These are phyloP conservation scores for Viridothelium virens DNA, from an alignment of 495 filamentous ascomycete genomes.

Conservation along the genomic window DNA sequence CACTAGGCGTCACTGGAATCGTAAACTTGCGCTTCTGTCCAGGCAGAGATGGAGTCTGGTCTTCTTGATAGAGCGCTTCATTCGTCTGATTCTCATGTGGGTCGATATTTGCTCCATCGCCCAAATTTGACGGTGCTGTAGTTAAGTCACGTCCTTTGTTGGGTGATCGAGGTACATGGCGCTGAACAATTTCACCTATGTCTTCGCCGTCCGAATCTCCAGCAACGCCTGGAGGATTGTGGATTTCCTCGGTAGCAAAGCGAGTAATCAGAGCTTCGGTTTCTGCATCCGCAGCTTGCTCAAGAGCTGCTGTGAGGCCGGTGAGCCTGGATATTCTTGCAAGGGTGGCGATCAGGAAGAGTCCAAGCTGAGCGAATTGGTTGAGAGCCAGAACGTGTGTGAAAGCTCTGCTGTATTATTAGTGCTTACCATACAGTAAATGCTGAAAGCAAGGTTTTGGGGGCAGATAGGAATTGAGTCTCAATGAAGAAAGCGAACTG, in stretches of 20 bases:
- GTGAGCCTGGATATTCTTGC: constrained; percentile 16
- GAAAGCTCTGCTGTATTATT: not conserved
- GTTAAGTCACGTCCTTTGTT: constrained; percentile 8
- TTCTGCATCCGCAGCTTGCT: constrained; percentile 20
- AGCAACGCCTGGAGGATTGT: not conserved
- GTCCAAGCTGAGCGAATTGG: constrained; percentile 24
- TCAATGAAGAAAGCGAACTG: not conserved
- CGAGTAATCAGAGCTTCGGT: constrained; percentile 13
- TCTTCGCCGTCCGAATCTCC: constrained; percentile 20
- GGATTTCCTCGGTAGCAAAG: constrained; percentile 19
- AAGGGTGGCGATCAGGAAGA: constrained; percentile 19
- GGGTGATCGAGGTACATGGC: not conserved
- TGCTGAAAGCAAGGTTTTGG: not conserved
- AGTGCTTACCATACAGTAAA: not conserved
- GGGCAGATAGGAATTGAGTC: not conserved
- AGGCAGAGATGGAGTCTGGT: not conserved
- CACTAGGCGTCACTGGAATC: not conserved
- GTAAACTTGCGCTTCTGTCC: constrained; percentile 8
- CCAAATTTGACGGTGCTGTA: constrained; percentile 15
- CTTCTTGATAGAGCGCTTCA: constrained; percentile 2
- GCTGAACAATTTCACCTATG: constrained; percentile 26
- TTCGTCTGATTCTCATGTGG: not conserved
- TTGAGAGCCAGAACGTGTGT: constrained; percentile 6
- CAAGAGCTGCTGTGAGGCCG: constrained; percentile 20
- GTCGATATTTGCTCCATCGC: constrained; percentile 19